Conservation (phyloP, 176 grass and related monocot species). For the Stipa capillata region DNA sequence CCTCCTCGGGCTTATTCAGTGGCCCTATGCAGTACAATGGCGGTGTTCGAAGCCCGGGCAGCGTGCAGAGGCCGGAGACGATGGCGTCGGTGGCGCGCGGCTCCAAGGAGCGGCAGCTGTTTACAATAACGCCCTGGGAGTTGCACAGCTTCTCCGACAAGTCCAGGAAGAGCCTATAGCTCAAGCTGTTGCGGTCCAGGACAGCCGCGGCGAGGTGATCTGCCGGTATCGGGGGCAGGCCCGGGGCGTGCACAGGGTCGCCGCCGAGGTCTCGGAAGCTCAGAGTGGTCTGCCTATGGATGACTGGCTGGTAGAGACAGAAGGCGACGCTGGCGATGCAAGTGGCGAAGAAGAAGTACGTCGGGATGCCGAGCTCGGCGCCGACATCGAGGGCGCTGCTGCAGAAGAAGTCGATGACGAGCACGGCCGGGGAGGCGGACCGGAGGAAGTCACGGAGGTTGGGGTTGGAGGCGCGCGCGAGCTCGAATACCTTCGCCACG, state of each 20-base stretch:
- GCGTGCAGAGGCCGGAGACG: conserved; percentile 3
- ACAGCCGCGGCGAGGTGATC: not conserved
- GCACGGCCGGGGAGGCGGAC: not conserved
- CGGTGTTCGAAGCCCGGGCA: not conserved
- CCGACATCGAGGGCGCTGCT: conserved; percentile 23
- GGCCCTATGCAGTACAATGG: conserved; percentile 28
- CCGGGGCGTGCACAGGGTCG: not conserved
- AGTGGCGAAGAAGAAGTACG: conserved; percentile 30
- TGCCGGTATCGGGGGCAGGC: conserved; percentile 11
- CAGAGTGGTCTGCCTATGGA: not conserved
- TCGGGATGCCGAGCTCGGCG: conserved; percentile 37
- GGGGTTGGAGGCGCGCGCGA: not conserved
- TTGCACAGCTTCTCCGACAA: not conserved
- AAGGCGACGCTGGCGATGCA: not conserved
- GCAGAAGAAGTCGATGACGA: conserved; percentile 56
- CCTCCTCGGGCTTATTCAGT: conserved; percentile 20
- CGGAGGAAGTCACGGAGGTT: conserved; percentile 19
- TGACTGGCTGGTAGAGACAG: not conserved
- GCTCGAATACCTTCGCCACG: not conserved
- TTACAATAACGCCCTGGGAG: conserved; percentile 30
- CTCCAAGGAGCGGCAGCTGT: conserved; percentile 46
- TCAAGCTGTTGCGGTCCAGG: conserved; percentile 24
- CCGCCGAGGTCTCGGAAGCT: not conserved
- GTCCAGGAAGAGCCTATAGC: not conserved
- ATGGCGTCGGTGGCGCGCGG: conserved; percentile 10